Conservation (phyloP, 169 alveolate species). For the Plasmodium chabaudi region DNA sequence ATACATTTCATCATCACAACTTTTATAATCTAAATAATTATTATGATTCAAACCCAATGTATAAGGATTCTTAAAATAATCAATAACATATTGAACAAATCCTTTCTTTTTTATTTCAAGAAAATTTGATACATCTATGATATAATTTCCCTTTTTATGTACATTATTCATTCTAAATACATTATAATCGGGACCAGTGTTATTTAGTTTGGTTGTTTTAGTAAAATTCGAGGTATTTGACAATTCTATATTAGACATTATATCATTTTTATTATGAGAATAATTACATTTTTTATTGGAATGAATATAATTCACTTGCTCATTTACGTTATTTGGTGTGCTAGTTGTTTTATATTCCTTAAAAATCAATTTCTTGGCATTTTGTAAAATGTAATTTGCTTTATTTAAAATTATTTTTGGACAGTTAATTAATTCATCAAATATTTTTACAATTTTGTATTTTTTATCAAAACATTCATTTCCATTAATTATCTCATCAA, state of each 20-base stretch:
- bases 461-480: conserved; percentile 70
- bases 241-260: conserved; percentile 52
- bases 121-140: conserved; percentile 49
- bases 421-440: conserved; percentile 72
- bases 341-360: conserved; percentile 47
- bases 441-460: conserved; percentile 66
- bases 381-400: conserved; percentile 53
- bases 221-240: conserved; percentile 11
- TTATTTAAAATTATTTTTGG: conserved; percentile 60
- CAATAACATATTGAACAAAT: conserved; percentile 47
- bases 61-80: conserved; percentile 25
- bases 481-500: conserved; percentile 45
- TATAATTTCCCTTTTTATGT: conserved; percentile 23
- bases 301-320: neutral
- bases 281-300: conserved; percentile 30
- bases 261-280: conserved; percentile 7
- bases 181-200: neutral
- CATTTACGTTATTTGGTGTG: neutral
- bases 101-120: conserved; percentile 42
- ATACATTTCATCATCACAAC: conserved; percentile 73
- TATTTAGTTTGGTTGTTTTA: conserved; percentile 4
- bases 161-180: conserved; percentile 13
- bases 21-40: conserved; percentile 46
- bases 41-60: conserved; percentile 16
- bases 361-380: conserved; percentile 40